These are phyloP conservation scores for Chrysanthemum lavandulifolium DNA, from an alignment of 129 eudicot species.

Conservation along the genomic window DNA sequence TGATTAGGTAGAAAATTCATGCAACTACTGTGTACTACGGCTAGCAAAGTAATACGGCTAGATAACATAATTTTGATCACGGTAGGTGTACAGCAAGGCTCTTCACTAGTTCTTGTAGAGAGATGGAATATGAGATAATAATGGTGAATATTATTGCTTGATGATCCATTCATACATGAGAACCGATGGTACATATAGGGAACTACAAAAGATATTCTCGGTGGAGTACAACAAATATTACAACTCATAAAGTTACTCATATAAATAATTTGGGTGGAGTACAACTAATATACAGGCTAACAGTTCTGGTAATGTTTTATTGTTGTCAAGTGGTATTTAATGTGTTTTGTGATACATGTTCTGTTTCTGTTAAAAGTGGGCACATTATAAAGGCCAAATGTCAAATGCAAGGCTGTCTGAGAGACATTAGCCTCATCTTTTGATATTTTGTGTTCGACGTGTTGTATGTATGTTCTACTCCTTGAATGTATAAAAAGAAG, in stretches of 20 bases:
- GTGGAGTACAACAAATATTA: no score
- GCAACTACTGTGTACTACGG: slow-evolving; percentile 7
- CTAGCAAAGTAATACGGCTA: slow-evolving; percentile 3
- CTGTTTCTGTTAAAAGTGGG: slow-evolving; percentile 74
- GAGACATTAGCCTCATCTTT: slow-evolving; percentile 54
- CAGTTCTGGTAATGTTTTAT: slow-evolving; percentile 49
- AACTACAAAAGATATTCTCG: no score
- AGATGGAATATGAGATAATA: no score
- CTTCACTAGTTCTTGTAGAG: slow-evolving; percentile 48
- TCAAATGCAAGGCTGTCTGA: slow-evolving; percentile 75
- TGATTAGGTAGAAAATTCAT: slow-evolving; percentile 1
- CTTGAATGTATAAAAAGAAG: no score
- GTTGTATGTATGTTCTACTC: background rate
- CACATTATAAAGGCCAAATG: slow-evolving; percentile 83
- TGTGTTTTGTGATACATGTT: background rate
- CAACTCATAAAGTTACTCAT: no score
- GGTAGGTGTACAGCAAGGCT: slow-evolving; percentile 80
- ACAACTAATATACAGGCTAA: no score
- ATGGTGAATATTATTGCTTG: no score
- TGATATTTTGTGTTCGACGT: background rate
- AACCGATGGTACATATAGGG: no score
- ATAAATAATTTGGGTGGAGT: no score
- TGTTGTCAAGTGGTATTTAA: background rate
- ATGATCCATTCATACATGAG: no score
- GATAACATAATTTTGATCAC: background rate